Base-by-base conservation (phyloP, 225 moss, liverwort and hornwort species). In the Pleurozium schreberi region DNA sequence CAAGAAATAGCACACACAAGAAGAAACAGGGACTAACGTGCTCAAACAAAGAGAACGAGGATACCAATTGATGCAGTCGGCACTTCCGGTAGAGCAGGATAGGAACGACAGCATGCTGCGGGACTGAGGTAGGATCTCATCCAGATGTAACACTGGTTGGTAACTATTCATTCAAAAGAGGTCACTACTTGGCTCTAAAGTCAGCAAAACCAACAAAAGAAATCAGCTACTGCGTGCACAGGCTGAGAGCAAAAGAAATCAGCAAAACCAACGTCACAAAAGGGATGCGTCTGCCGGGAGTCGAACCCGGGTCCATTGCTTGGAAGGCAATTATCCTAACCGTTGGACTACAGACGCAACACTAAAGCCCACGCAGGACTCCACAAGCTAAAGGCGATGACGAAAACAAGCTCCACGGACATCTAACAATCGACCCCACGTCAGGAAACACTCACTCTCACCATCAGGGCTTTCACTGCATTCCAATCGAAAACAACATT, bases 261-360 rank as follows among this genome's bases (percentile, higher is more conserved):
- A 80, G 0, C 27, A 7, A 18, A 79, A 26, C 3, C 3, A 1
- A 0, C 60, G 53, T 6, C 4, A 38, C 1, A 34, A 4, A 1
- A 6, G 18, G 27, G n/a, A 7, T 88, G 83, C 87, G 88, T 90
- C 75, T 89, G 94, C 93, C 94, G 94, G 94, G 93, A 93, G 87
- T 92, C 90, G 94, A 93, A 95, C 94, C 95, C 95, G 95, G 95
- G 88, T 95, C 95, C 94, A 95, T 95, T 96, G 93, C 94, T 94
- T 95, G 95, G 95, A 96, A 96, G 95, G 94, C 94, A 95, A 95
- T 95, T 95, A 97, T 96, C 95, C 96, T 95, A 94, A 96, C 97
- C 96, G 93, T 95, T 96, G 96, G 96, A 97, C 96, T 97, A 95
- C 97, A 94, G 7, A 90, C 90, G 89, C 84, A 9, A 4, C 14